Conservation (phyloP, 2,329 filamentous ascomycete genomes). For the Trichoderma atrobrunneum region DNA sequence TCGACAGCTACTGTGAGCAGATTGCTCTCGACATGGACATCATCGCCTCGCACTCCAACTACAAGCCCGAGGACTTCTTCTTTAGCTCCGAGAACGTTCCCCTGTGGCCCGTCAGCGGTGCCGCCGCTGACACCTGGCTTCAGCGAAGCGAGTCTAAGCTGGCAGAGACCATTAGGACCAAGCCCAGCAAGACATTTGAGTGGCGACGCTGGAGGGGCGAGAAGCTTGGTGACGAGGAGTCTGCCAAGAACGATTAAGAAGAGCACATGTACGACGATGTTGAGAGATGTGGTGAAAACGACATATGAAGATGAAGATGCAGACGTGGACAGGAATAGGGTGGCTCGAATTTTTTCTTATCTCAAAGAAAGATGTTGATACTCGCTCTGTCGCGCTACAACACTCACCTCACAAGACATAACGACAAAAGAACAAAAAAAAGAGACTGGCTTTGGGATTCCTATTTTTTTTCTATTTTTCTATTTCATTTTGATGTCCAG, state of each 20-base stretch:
- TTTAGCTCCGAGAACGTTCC: conserved; percentile 46
- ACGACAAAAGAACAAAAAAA: neutral
- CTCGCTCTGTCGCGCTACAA: neutral
- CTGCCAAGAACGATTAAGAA: conserved; percentile 10
- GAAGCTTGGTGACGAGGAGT: neutral
- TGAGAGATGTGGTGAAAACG: neutral
- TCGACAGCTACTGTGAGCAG: conserved; percentile 74
- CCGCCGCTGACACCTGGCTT: conserved; percentile 39
- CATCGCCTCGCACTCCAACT: conserved; percentile 54
- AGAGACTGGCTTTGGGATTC: neutral
- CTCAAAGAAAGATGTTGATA: neutral
- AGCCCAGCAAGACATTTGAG: conserved; percentile 37
- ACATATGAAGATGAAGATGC: neutral
- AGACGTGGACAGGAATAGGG: neutral
- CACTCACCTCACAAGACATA: neutral
- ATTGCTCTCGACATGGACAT: conserved; percentile 72
- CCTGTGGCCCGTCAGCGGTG: conserved; percentile 53
- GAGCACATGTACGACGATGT: neutral
- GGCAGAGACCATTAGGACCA: conserved; percentile 39
- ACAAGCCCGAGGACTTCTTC: conserved; percentile 33
- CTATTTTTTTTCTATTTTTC: neutral
- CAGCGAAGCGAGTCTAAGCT: conserved; percentile 41
- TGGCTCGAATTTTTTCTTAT: neutral
- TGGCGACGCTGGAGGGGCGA: conserved; percentile 26
- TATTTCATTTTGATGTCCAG: neutral